phyloP scores from a whole-genome alignment of 352 stramenopile genomes.

The Pythium brassicae region DNA sequence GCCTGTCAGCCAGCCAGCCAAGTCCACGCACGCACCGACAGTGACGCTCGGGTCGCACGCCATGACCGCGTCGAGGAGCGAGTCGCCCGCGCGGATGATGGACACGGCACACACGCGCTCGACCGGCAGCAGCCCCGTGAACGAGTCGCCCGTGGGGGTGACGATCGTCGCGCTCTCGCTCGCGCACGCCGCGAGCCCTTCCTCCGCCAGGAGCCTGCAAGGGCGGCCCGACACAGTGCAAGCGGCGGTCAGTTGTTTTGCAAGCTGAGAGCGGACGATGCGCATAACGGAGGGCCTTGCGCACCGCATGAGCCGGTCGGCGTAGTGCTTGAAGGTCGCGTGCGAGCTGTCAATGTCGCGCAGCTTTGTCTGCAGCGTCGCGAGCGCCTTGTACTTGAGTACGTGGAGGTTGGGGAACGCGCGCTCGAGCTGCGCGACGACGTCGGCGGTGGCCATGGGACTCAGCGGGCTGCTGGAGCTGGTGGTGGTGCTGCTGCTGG shows the following conservation, averaged over 20 bases:
- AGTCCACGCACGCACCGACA: constrained; percentile 44
- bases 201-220: constrained; percentile 60
- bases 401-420: constrained; percentile 65
- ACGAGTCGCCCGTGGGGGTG: constrained; percentile 68
- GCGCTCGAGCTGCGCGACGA: constrained; percentile 45
- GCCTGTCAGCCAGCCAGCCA: too few species aligned
- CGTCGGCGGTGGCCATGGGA: constrained; percentile 37
- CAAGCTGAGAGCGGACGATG: background rate
- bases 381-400: constrained; percentile 59
- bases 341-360: constrained; percentile 62
- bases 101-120: constrained; percentile 89
- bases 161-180: constrained; percentile 45
- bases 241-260: background rate
- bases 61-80: constrained; percentile 89
- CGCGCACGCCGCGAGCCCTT: constrained; percentile 64
- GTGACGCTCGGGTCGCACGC: constrained; percentile 75
- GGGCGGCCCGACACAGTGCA: background rate
- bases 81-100: constrained; percentile 91
- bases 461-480: background rate
- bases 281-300: background rate
- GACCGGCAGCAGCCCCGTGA: constrained; percentile 42
- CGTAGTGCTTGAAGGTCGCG: constrained; percentile 76
- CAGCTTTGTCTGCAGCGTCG: constrained; percentile 67
- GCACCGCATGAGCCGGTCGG: constrained; percentile 74
- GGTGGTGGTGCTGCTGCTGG: constrained; percentile 1